phyloP scores from a whole-genome alignment of 345 rosid species.

The Corchorus capsularis region DNA sequence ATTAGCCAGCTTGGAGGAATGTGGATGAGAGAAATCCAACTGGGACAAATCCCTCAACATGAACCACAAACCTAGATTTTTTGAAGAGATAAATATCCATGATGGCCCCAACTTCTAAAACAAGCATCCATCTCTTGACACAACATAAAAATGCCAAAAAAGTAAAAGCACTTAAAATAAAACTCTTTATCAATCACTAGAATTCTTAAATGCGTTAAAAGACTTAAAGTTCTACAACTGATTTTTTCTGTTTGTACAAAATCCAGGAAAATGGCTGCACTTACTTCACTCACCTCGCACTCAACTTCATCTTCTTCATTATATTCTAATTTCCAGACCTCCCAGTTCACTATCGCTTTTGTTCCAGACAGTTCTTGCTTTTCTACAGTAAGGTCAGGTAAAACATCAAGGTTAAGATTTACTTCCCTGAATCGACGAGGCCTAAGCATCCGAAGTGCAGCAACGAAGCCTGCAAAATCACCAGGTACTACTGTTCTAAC shows the following conservation, averaged over 20 bases:
- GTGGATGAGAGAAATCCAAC: conserved; percentile 39
- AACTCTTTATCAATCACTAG: not conserved
- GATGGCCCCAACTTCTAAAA: not conserved
- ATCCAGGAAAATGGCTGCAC: conserved; percentile 49
- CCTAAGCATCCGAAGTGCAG: conserved; percentile 53
- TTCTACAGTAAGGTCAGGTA: conserved; percentile 23
- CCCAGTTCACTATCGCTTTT: conserved; percentile 36
- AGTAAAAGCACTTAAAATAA: conserved; percentile 2
- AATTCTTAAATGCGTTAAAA: not conserved
- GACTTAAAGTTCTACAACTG: not conserved
- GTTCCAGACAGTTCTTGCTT: conserved; percentile 24
- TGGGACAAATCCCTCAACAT: conserved; percentile 8
- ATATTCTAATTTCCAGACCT: conserved; percentile 36
- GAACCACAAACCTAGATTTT: conserved; percentile 66
- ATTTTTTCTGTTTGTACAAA: not conserved
- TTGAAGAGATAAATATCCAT: conserved; percentile 32
- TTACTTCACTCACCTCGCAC: conserved; percentile 49
- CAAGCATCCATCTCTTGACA: not conserved
- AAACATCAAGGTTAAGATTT: conserved; percentile 26
- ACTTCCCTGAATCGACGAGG: conserved; percentile 25
- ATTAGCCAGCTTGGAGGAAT: not conserved
- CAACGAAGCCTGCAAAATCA: conserved; percentile 82
- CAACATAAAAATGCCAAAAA: conserved; percentile 14
- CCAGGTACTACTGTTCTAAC: conserved; percentile 57
- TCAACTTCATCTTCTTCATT: conserved; percentile 38